Evolutionary conservation across 2,329 filamentous ascomycete genomes (phyloP), one percentile per base, ranked within the genome.

Genomic region (Huntiella decipiens): DNA sequence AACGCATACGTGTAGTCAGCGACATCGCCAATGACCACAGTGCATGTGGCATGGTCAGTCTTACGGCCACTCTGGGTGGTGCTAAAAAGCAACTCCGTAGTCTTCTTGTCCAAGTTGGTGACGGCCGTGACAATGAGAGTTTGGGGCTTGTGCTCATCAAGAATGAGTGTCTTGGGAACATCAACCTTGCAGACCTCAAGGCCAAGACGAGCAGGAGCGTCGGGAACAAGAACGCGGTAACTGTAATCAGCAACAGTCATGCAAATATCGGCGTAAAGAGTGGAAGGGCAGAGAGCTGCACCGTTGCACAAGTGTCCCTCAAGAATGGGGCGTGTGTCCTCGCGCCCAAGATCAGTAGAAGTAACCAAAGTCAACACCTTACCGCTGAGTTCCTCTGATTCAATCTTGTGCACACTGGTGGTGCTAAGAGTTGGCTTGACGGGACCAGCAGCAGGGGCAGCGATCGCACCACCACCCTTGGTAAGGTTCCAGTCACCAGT

Each of bases 401-500:
- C 64, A 47, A 82, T 63, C 52, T 66, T 70, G 54, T 82, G 78
- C 46, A 80, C 77, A 19, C 74, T 73, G 6, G 74, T 75, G 6
- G 77, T 79, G 8, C 70, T 72, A 38, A 80, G 63, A 62, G 71
- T 76, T 44, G 60, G 70, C 60, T 74, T 63, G 3, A 41, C n/a
- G n/a, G 46, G 41, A 39, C 64, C 58, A 12, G 52, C 33, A 56
- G 47, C 49, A 37, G 50, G 60, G 10, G 65, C 56, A 6, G 60
- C 53, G 15, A 62, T 55, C 11, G 61, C 63, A 35, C 64, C 68
- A 52, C 80, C 73, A 53, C 79, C 76, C 65, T 86, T 86, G 50
- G 70, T 75, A 34, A 85, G 64, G 16, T 69, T 73, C 75, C 79
- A 86, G 58, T 85, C 77, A 51, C 82, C 78, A 51, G 68, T 60